phyloP scores from a whole-genome alignment of 495 filamentous ascomycete species.

The Filosporella fistucella region DNA sequence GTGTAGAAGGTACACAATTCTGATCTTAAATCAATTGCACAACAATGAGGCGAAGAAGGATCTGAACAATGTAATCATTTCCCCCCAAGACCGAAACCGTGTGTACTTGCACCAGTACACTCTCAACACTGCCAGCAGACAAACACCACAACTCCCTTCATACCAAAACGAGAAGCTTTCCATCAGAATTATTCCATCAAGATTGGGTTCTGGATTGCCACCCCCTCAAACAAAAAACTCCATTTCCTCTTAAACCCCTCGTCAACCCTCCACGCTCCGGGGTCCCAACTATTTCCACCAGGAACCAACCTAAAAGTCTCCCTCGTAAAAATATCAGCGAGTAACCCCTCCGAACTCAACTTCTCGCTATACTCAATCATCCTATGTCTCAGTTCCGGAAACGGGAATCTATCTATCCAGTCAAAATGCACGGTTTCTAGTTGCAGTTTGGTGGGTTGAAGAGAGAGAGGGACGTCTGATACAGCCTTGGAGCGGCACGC shows the following conservation, averaged over 20 bases:
- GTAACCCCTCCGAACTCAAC: conserved; percentile 1
- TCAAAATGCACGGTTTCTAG: conserved; percentile 1
- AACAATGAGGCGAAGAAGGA: no score
- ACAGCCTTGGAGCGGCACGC: not conserved
- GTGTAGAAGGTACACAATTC: no score
- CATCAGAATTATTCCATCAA: no score
- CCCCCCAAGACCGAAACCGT: no score
- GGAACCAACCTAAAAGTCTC: not conserved
- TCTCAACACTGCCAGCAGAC: no score
- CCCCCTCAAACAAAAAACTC: not conserved
- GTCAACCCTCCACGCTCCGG: not conserved
- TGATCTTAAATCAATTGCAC: no score
- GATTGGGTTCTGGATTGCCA: no score
- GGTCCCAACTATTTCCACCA: conserved; percentile 2
- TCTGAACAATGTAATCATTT: no score
- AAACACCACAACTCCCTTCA: no score
- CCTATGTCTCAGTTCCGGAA: not conserved
- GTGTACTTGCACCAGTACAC: no score
- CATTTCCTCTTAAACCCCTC: conserved; percentile 8
- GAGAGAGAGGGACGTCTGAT: not conserved
- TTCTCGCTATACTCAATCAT: conserved; percentile 6
- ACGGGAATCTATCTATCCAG: conserved; percentile 8
- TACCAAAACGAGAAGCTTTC: no score
- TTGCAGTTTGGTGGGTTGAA: conserved; percentile 1
- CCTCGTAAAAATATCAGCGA: conserved; percentile 2